Percentiles rank a stretch among this genome's conserved stretches.
These are phyloP conservation scores for Clonostachys rosea DNA, from an alignment of 2,329 filamentous ascomycete genomes.

Conservation along the genomic window DNA sequence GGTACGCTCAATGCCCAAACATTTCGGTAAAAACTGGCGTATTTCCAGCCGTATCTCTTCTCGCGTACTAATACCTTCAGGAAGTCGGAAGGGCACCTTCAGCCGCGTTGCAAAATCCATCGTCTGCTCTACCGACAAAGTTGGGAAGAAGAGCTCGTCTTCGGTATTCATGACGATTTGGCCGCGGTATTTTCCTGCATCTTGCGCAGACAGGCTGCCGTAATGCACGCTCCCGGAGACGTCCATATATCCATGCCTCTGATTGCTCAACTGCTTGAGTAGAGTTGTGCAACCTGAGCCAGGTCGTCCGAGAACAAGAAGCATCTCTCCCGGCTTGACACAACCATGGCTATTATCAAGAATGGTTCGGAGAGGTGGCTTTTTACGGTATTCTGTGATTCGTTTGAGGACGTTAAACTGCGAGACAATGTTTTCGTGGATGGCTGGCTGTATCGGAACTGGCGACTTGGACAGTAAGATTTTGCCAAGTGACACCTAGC, in stretches of 20 bases:
- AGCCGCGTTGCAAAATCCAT: conserved; percentile 59
- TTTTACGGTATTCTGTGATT: conserved; percentile 46
- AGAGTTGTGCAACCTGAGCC: conserved; percentile 23
- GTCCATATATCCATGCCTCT: conserved; percentile 15
- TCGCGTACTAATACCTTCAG: conserved; percentile 19
- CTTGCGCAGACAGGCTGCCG: conserved; percentile 13
- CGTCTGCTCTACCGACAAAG: conserved; percentile 61
- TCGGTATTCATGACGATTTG: conserved; percentile 24
- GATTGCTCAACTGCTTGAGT: conserved; percentile 19
- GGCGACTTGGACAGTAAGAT: conserved; percentile 58
- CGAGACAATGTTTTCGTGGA: conserved; percentile 61
- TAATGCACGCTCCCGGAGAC: conserved; percentile 16
- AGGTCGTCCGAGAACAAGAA: conserved; percentile 22
- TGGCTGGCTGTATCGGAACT: conserved; percentile 55
- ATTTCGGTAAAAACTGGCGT: conserved; percentile 31
- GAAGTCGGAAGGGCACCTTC: conserved; percentile 53
- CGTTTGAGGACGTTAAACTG: conserved; percentile 51
- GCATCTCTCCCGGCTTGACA: conserved; percentile 33
- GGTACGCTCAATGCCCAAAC: conserved; percentile 63
- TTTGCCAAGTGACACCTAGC: conserved; percentile 61
- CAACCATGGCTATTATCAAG: conserved; percentile 62
- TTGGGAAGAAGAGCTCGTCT: conserved; percentile 59
- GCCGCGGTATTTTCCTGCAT: conserved; percentile 15
- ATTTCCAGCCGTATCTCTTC: conserved; percentile 20
- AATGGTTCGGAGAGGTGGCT: conserved; percentile 58